These are phyloP conservation scores for Parmelia sp. DNA, from an alignment of 495 filamentous ascomycete genomes.

Conservation along the genomic window DNA sequence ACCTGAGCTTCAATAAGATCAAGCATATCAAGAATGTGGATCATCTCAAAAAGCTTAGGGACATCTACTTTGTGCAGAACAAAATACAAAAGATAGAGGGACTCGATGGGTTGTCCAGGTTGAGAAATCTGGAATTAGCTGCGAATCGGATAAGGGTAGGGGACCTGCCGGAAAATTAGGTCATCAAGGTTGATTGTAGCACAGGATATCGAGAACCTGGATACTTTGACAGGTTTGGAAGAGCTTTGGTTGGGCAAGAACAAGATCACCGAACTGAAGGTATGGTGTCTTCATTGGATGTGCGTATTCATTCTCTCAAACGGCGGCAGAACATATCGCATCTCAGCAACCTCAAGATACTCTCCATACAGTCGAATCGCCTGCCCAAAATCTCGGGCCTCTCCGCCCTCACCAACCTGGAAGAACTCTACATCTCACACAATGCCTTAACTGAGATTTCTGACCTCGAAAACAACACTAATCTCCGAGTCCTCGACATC, in stretches of 20 bases:
- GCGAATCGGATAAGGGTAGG: constrained; percentile 79
- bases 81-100: constrained; percentile 83
- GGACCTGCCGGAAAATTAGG: neutral
- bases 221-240: constrained; percentile 65
- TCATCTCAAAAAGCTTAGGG: constrained; percentile 70
- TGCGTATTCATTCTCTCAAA: constrained; percentile 2
- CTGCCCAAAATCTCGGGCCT: constrained; percentile 76
- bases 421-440: constrained; percentile 98
- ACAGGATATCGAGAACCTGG: constrained; percentile 83
- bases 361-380: constrained; percentile 96
- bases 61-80: constrained; percentile 93
- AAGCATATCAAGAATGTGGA: constrained; percentile 91
- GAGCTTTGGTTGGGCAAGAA: constrained; percentile 98
- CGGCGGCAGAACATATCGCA: constrained; percentile 51
- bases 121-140: constrained; percentile 81
- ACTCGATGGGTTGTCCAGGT: constrained; percentile 62
- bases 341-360: constrained; percentile 73
- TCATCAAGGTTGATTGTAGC: constrained; percentile 7
- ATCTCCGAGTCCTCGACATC: constrained; percentile 77
- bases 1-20: constrained; percentile 98
- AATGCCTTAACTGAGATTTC: constrained; percentile 76
- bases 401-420: constrained; percentile 63
- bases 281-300: constrained; percentile 20
- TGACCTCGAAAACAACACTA: constrained; percentile 63
- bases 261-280: constrained; percentile 83